phyloP scores from a whole-genome alignment of 768 basidiomycete species.

The Boletellus ananiceps region DNA sequence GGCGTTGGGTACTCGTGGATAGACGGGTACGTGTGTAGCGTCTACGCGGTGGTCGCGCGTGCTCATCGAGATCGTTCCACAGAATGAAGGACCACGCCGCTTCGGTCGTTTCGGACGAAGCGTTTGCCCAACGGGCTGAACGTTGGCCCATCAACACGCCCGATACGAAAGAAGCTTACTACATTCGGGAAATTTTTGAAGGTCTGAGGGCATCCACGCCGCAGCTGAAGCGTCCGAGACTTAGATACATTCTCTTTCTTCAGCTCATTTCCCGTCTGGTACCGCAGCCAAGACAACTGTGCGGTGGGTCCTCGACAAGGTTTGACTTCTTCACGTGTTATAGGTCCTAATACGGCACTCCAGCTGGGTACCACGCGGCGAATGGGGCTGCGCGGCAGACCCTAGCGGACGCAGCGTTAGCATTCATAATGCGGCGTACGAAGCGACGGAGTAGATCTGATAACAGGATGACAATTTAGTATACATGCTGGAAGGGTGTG shows the following conservation, averaged over 20 bases:
- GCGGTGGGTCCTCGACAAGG: slow-evolving; percentile 46
- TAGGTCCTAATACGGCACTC: slow-evolving; percentile 10
- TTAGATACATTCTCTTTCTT: background rate
- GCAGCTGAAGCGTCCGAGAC: background rate
- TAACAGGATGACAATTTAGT: slow-evolving; percentile 14
- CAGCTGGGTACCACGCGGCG: slow-evolving; percentile 91
- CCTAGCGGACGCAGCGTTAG: slow-evolving; percentile 93
- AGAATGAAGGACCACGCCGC: slow-evolving; percentile 91
- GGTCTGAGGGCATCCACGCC: slow-evolving; percentile 33
- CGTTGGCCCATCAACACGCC: slow-evolving; percentile 80
- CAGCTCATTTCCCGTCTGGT: slow-evolving; percentile 78
- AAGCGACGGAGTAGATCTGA: slow-evolving; percentile 16
- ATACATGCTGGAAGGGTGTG: slow-evolving; percentile 19
- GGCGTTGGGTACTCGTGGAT: slow-evolving; percentile 99
- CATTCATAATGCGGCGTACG: slow-evolving; percentile 93
- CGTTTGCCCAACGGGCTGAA: slow-evolving; percentile 63
- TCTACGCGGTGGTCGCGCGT: background rate
- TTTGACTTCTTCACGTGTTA: slow-evolving; percentile 5
- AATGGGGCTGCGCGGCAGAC: slow-evolving; percentile 95
- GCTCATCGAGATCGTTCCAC: slow-evolving; percentile 4
- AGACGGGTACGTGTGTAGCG: slow-evolving; percentile 62
- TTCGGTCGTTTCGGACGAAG: slow-evolving; percentile 71
- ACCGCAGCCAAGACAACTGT: slow-evolving; percentile 90
- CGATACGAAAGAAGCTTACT: slow-evolving; percentile 96
- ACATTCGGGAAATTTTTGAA: slow-evolving; percentile 89